Evolutionary conservation across 495 filamentous ascomycete species (phyloP).

Genomic region (Xylaria curta): DNA sequence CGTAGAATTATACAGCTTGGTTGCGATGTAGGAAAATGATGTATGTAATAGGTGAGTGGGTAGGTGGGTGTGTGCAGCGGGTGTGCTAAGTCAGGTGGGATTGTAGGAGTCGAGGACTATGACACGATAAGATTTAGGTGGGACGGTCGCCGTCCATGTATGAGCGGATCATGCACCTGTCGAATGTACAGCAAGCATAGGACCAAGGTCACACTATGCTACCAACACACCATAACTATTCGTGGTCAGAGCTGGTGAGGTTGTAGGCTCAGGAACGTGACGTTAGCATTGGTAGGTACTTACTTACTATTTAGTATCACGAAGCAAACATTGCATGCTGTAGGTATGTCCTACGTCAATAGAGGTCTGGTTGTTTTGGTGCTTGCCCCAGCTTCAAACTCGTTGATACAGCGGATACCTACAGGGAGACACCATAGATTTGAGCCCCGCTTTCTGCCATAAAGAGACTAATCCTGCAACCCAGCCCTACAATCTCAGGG

Average conservation of each 20-base stretch:
- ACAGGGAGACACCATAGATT: neutral
- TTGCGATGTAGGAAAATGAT: slow-evolving; percentile 9
- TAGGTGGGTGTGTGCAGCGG: neutral
- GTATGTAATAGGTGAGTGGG: slow-evolving; percentile 7
- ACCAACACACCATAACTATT: neutral
- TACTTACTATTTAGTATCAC: no score
- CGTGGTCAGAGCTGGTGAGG: neutral
- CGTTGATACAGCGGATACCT: neutral
- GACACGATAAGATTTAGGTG: neutral
- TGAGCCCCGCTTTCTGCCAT: slow-evolving; percentile 14
- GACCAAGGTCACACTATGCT: neutral
- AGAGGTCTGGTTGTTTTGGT: neutral
- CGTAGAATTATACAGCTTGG: slow-evolving; percentile 1
- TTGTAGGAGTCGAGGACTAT: slow-evolving; percentile 14
- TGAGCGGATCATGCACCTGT: slow-evolving; percentile 13
- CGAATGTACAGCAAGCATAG: neutral
- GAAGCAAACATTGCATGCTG: no score
- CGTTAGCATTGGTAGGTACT: no score
- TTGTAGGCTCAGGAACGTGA: neutral
- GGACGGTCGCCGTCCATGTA: neutral
- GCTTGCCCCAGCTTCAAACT: neutral
- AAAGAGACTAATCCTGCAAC: neutral
- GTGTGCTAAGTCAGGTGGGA: slow-evolving; percentile 7
- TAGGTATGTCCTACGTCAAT: no score
- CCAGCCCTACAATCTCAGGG: slow-evolving; percentile 17